Percentiles rank a stretch among this genome's conserved stretches.
phyloP scores from a whole-genome alignment of 2,329 filamentous ascomycete species.

The Rutstroemia sp. region DNA sequence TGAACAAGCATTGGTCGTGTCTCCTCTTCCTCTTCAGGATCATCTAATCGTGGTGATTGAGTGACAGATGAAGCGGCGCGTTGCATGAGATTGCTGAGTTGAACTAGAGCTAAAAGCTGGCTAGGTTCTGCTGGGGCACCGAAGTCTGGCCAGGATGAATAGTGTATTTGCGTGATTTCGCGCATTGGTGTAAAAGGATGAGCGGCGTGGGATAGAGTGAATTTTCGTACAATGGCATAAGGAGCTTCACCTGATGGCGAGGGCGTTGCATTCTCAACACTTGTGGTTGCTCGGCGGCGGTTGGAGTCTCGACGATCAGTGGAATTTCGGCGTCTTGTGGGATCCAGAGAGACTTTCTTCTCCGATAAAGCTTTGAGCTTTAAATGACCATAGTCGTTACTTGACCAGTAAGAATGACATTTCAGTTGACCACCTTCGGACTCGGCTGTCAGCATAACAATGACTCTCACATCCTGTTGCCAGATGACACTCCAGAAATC shows the following conservation, averaged over 20 bases:
- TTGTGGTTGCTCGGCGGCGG: slow-evolving; percentile 48
- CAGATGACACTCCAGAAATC: slow-evolving; percentile 98
- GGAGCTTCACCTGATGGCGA: slow-evolving; percentile 49
- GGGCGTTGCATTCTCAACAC: slow-evolving; percentile 34
- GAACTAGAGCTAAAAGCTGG: slow-evolving; percentile 82
- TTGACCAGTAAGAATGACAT: slow-evolving; percentile 89
- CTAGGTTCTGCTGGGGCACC: slow-evolving; percentile 83
- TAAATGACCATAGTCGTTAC: slow-evolving; percentile 69
- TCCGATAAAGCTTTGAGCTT: slow-evolving; percentile 73
- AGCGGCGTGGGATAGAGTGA: slow-evolving; percentile 68
- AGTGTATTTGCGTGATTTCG: slow-evolving; percentile 91
- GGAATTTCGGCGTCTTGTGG: slow-evolving; percentile 39
- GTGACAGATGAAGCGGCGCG: slow-evolving; percentile 35
- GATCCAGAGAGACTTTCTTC: slow-evolving; percentile 70
- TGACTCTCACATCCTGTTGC: slow-evolving; percentile 91
- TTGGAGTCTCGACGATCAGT: slow-evolving; percentile 32
- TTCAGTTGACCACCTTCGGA: slow-evolving; percentile 89
- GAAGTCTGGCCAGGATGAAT: slow-evolving; percentile 96
- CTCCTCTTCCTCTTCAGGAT: slow-evolving; percentile 47
- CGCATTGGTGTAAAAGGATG: slow-evolving; percentile 80
- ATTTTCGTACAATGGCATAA: slow-evolving; percentile 78
- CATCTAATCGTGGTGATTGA: slow-evolving; percentile 39
- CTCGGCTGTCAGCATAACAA: slow-evolving; percentile 95
- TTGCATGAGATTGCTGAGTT: slow-evolving; percentile 73
- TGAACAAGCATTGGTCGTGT: slow-evolving; percentile 79